Percentiles rank a stretch among this genome's conserved stretches.
Evolutionary conservation across 2,329 filamentous ascomycete species (phyloP).

Genomic region (Scedosporium aurantiacum): DNA sequence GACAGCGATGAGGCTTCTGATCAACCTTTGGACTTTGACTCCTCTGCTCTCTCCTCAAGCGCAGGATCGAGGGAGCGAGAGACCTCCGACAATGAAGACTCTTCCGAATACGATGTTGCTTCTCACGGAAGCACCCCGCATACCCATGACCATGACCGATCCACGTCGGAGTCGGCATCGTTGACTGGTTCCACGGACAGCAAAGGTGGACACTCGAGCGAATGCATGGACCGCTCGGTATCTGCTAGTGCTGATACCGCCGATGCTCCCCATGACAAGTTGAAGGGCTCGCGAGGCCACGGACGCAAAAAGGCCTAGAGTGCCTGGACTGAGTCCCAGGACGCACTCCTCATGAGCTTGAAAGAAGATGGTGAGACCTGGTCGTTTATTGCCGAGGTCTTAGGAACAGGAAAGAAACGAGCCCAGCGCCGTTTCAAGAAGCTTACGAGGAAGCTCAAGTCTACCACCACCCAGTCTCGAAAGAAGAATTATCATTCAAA

Average conservation of each 20-base stretch:
- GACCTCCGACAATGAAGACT: background rate
- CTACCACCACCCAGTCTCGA: background rate
- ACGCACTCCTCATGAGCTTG: constrained; percentile 22
- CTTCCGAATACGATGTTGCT: background rate
- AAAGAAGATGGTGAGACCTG: constrained; percentile 20
- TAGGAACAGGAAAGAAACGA: constrained; percentile 19
- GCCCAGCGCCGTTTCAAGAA: constrained; percentile 21
- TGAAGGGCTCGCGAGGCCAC: background rate
- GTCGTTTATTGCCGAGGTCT: constrained; percentile 18
- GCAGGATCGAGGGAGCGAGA: background rate
- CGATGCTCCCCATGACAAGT: background rate
- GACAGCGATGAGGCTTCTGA: background rate
- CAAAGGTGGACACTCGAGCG: background rate
- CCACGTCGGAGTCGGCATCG: background rate
- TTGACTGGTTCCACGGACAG: too few relatives aligned
- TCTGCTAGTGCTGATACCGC: background rate
- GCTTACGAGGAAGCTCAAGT: constrained; percentile 13
- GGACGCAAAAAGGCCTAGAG: background rate
- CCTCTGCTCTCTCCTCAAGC: background rate
- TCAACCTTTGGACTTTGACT: background rate
- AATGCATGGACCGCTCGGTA: background rate
- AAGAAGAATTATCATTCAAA: constrained; percentile 4
- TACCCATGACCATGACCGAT: background rate
- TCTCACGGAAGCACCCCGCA: background rate
- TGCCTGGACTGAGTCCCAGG: constrained; percentile 24